phyloP scores from a whole-genome alignment of 805 yeast species.

The Candida takata region DNA sequence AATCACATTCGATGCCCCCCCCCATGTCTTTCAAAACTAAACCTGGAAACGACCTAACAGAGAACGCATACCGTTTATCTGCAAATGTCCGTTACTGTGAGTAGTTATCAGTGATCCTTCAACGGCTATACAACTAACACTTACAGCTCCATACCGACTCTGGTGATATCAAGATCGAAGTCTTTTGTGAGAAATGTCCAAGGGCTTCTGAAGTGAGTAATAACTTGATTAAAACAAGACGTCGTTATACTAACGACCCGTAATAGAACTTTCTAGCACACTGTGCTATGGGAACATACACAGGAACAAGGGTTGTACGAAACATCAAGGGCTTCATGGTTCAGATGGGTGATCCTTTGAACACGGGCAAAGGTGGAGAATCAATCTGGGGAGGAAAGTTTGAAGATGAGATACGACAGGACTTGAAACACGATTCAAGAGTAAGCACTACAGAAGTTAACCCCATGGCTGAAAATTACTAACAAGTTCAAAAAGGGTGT shows the following conservation, averaged over 20 bases:
- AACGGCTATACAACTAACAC: background rate
- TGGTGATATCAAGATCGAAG: constrained; percentile 33
- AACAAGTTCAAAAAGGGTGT: constrained; percentile 33
- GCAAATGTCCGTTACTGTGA: constrained; percentile 2
- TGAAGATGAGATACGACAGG: constrained; percentile 69
- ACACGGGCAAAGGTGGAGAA: constrained; percentile 73
- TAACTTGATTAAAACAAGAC: no score
- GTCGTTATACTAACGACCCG: constrained; percentile 1
- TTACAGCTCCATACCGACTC: constrained; percentile 30
- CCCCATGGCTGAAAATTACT: constrained; percentile 1
- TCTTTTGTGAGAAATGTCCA: constrained; percentile 33
- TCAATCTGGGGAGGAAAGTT: constrained; percentile 74
- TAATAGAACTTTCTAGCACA: constrained; percentile 38
- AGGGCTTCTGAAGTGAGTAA: constrained; percentile 29
- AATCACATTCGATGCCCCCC: no score
- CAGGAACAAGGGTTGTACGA: constrained; percentile 59
- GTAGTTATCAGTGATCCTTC: background rate
- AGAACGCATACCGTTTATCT: no score
- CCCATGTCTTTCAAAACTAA: no score
- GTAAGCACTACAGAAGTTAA: constrained; percentile 35
- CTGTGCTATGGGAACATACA: constrained; percentile 37
- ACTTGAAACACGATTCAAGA: constrained; percentile 56
- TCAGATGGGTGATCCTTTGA: constrained; percentile 84
- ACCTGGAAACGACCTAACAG: no score
- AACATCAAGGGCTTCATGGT: constrained; percentile 67